Conservation (phyloP, 495 filamentous ascomycete species). For the Neurospora cerealis region DNA sequence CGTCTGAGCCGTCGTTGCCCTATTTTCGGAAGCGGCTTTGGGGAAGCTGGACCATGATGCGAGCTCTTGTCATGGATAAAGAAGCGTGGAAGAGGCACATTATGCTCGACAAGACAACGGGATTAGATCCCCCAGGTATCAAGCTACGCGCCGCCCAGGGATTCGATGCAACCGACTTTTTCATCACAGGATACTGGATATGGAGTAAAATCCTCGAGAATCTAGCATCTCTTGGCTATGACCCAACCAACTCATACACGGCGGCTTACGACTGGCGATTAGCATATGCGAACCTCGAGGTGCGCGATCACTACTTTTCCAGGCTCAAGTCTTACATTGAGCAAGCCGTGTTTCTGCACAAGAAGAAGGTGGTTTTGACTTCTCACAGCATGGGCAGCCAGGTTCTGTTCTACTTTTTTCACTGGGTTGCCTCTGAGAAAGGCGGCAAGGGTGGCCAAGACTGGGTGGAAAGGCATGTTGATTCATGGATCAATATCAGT, state of each 20-base stretch:
- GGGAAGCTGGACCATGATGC: slow-evolving; percentile 99
- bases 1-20: slow-evolving; percentile 62
- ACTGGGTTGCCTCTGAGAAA: slow-evolving; percentile 80
- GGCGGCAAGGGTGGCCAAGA: slow-evolving; percentile 72
- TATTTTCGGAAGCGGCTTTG: slow-evolving; percentile 92
- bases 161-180: slow-evolving; percentile 98
- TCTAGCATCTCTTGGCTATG: slow-evolving; percentile 88
- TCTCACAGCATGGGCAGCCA: slow-evolving; percentile 97
- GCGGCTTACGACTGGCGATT: slow-evolving; percentile 98
- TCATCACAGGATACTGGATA: slow-evolving; percentile 87
- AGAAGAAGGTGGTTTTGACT: slow-evolving; percentile 74
- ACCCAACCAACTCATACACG: slow-evolving; percentile 89
- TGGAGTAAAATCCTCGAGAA: slow-evolving; percentile 99
- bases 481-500: slow-evolving; percentile 95
- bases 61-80: slow-evolving; percentile 85
- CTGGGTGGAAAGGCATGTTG: slow-evolving; percentile 88
- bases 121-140: slow-evolving; percentile 83
- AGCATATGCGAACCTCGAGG: slow-evolving; percentile 80
- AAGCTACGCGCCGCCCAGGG: slow-evolving; percentile 93
- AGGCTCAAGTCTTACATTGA: slow-evolving; percentile 85
- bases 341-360: slow-evolving; percentile 54
- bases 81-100: slow-evolving; percentile 91
- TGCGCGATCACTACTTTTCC: slow-evolving; percentile 87
- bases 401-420: slow-evolving; percentile 92
- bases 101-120: slow-evolving; percentile 88